phyloP scores from a whole-genome alignment of 1,284 basidiomycete species.

The Rhodotorula glutinis region DNA sequence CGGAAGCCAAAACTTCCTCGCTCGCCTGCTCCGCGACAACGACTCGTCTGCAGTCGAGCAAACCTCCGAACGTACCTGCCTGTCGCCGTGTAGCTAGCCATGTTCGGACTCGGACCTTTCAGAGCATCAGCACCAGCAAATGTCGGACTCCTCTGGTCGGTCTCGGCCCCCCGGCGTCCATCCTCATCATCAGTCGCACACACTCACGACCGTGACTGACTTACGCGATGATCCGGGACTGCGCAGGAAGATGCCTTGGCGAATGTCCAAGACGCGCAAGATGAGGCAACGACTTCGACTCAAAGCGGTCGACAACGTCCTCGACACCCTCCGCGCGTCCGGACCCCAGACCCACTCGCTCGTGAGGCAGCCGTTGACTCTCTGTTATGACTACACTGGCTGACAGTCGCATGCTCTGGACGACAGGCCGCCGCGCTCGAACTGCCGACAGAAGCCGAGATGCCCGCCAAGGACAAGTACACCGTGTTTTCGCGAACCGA shows the following conservation, averaged over 20 bases:
- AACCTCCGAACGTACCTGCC: no score
- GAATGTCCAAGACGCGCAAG: conserved; percentile 84
- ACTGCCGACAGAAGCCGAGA: conserved; percentile 82
- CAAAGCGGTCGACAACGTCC: conserved; percentile 88
- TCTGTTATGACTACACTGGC: background rate
- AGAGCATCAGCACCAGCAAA: background rate
- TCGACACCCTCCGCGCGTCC: conserved; percentile 75
- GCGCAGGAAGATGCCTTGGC: conserved; percentile 89
- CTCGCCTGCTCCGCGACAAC: no score
- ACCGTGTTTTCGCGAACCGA: conserved; percentile 76
- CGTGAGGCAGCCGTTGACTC: conserved; percentile 50
- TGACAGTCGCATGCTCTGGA: background rate
- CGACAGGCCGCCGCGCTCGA: conserved; percentile 63
- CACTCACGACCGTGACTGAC: no score
- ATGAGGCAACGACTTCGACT: conserved; percentile 82
- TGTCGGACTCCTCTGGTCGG: conserved; percentile 1
- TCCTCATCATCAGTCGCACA: background rate
- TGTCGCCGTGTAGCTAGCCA: no score
- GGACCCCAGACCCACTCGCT: conserved; percentile 73
- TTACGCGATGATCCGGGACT: no score
- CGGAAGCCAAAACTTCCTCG: no score
- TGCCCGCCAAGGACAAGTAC: conserved; percentile 89
- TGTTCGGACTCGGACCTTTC: background rate
- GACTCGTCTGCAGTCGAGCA: no score
- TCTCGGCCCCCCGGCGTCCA: background rate